phyloP scores from a whole-genome alignment of 2,329 filamentous ascomycete species.

The Septoria linicola region DNA sequence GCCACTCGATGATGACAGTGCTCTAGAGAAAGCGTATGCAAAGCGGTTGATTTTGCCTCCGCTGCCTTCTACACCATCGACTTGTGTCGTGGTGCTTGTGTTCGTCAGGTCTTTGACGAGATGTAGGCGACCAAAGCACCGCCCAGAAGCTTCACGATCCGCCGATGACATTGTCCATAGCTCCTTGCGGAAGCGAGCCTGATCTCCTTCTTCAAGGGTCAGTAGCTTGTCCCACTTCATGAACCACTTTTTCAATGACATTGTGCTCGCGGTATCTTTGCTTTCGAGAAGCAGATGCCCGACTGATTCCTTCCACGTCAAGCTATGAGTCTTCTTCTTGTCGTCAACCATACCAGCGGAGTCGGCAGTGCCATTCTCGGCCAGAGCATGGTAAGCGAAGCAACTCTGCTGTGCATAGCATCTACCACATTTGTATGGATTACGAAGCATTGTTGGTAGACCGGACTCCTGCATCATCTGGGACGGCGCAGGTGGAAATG shows the following conservation, averaged over 20 bases:
- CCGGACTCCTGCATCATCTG: conserved; percentile 52
- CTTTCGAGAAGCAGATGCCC: conserved; percentile 31
- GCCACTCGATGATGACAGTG: conserved; percentile 52
- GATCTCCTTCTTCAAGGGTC: conserved; percentile 90
- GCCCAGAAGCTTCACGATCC: conserved; percentile 81
- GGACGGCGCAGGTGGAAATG: conserved; percentile 12
- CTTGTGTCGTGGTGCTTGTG: conserved; percentile 21
- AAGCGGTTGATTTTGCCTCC: conserved; percentile 87
- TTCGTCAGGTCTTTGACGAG: conserved; percentile 56
- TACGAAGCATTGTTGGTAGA: conserved; percentile 82
- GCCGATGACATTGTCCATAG: conserved; percentile 93
- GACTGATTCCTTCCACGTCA: conserved; percentile 71
- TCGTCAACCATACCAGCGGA: conserved; percentile 76
- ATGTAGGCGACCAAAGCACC: conserved; percentile 85
- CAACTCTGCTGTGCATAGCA: conserved; percentile 91
- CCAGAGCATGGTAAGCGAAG: conserved; percentile 89
- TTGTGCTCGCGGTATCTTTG: conserved; percentile 57
- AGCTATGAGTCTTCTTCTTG: conserved; percentile 36
- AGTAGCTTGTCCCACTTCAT: conserved; percentile 90
- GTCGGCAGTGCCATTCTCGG: conserved; percentile 78
- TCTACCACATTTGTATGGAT: conserved; percentile 74
- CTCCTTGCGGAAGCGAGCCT: conserved; percentile 81
- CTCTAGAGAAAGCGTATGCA: conserved; percentile 78
- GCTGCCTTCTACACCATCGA: conserved; percentile 34
- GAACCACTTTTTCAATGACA: conserved; percentile 74